A percentile compares a stretch with the other conserved stretches of the same genome.
phyloP scores from a whole-genome alignment of 306 rosid species.

The Quercus alba region DNA sequence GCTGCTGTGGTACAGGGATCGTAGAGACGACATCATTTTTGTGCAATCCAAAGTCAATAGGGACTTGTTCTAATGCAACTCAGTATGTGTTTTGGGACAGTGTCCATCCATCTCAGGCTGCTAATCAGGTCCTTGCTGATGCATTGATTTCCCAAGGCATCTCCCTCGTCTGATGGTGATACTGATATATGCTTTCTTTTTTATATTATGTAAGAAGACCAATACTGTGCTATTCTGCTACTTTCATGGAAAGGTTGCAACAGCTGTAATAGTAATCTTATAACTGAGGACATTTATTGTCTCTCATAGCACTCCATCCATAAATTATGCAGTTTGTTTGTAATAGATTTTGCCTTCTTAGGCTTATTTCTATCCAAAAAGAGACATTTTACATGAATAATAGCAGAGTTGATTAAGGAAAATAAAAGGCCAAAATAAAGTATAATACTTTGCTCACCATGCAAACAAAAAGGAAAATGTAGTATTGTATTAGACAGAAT shows the following conservation, averaged over 20 bases:
- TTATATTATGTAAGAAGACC: not conserved
- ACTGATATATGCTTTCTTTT: slow-evolving; percentile 7
- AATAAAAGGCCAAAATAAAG: not conserved
- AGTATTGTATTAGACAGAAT: not conserved
- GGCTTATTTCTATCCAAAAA: not conserved
- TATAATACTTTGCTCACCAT: not conserved
- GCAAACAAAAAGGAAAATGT: not conserved
- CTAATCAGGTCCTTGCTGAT: slow-evolving; percentile 88
- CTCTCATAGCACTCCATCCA: not conserved
- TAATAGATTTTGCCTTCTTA: not conserved
- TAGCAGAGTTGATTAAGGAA: not conserved
- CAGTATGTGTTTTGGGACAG: slow-evolving; percentile 95
- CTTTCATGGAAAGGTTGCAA: slow-evolving; percentile 21
- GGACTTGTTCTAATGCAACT: slow-evolving; percentile 87
- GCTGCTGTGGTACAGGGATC: slow-evolving; percentile 93
- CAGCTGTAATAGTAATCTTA: slow-evolving; percentile 16
- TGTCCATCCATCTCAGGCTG: slow-evolving; percentile 90
- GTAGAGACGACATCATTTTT: slow-evolving; percentile 64
- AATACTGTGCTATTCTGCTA: not conserved
- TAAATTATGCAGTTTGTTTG: slow-evolving; percentile 20
- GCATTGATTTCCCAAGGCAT: slow-evolving; percentile 64
- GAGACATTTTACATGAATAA: not conserved
- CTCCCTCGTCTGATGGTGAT: slow-evolving; percentile 54
- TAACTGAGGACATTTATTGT: slow-evolving; percentile 10
- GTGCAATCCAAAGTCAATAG: slow-evolving; percentile 73